phyloP scores from a whole-genome alignment of 129 eudicot genomes.

The Daucus carota region DNA sequence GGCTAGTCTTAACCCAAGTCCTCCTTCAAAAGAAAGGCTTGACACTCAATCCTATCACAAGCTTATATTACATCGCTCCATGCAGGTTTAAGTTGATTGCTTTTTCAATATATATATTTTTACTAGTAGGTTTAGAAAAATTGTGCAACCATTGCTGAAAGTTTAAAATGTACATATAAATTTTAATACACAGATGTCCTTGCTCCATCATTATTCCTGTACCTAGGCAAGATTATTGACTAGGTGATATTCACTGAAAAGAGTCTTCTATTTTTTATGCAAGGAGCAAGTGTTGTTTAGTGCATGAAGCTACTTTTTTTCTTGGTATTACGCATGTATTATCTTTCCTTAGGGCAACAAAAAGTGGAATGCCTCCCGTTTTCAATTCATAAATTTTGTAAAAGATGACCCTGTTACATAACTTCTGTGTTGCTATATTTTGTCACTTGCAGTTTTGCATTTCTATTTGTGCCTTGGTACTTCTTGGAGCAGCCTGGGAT shows the following conservation, averaged over 20 bases:
- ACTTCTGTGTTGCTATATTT: conserved; percentile 3
- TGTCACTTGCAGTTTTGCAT: conserved; percentile 56
- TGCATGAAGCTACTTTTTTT: neutral
- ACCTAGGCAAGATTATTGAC: too few species aligned
- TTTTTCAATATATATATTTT: neutral
- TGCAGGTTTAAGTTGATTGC: conserved; percentile 62
- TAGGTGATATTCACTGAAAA: too few species aligned
- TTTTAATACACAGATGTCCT: neutral
- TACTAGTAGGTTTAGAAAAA: neutral
- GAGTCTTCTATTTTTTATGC: too few species aligned
- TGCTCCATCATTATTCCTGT: neutral
- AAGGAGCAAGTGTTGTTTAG: neutral
- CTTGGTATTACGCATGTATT: neutral
- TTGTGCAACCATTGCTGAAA: neutral
- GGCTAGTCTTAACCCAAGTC: conserved; percentile 95
- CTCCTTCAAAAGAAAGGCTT: conserved; percentile 96
- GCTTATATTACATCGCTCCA: conserved; percentile 96
- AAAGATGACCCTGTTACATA: neutral
- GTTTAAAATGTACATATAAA: neutral
- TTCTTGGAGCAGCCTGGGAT: conserved; percentile 79
- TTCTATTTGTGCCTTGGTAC: conserved; percentile 93
- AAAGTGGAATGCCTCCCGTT: too few species aligned
- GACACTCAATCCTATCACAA: conserved; percentile 84
- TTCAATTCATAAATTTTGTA: neutral
- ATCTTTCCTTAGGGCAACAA: neutral